Evolutionary conservation across 2,329 filamentous ascomycete genomes (phyloP).

Genomic region (Fusarium solani-melongenae): DNA sequence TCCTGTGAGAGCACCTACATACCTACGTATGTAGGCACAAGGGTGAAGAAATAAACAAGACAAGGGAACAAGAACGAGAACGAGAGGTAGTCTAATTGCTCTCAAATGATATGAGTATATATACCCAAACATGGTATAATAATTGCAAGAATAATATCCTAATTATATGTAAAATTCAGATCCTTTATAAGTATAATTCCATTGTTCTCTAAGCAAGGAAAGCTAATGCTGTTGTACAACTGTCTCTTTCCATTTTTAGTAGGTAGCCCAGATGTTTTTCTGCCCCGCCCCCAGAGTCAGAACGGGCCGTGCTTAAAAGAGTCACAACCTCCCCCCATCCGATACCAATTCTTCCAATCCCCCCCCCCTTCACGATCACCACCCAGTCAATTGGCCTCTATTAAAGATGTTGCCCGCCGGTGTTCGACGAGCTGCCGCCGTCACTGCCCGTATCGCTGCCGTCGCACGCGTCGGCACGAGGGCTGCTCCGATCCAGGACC

Average conservation of each 20-base stretch:
- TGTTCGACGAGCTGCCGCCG: constrained; percentile 51
- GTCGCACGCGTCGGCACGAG: constrained; percentile 20
- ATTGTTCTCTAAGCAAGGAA: no score
- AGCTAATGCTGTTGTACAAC: no score
- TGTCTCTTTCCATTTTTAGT: no score
- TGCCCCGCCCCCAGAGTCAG: constrained; percentile 30
- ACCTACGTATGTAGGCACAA: not conserved
- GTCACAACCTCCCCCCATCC: not conserved
- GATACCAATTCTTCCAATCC: constrained; percentile 12
- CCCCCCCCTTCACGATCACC: constrained; percentile 12
- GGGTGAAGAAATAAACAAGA: no score
- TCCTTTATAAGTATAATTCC: no score
- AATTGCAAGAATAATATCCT: no score
- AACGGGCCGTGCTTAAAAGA: constrained; percentile 16
- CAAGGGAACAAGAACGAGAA: no score
- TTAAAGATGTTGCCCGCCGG: constrained; percentile 57
- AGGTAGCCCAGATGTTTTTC: constrained; percentile 10
- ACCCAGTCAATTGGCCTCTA: constrained; percentile 39
- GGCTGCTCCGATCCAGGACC: constrained; percentile 38
- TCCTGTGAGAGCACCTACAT: not conserved
- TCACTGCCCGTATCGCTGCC: constrained; percentile 11
- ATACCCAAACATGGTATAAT: no score
- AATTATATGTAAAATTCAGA: no score
- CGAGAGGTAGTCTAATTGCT: no score
- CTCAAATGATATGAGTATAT: no score